Evolutionary conservation across 163 green algal genomes (phyloP).

Genomic region (Trebouxiophyceae sp.): DNA sequence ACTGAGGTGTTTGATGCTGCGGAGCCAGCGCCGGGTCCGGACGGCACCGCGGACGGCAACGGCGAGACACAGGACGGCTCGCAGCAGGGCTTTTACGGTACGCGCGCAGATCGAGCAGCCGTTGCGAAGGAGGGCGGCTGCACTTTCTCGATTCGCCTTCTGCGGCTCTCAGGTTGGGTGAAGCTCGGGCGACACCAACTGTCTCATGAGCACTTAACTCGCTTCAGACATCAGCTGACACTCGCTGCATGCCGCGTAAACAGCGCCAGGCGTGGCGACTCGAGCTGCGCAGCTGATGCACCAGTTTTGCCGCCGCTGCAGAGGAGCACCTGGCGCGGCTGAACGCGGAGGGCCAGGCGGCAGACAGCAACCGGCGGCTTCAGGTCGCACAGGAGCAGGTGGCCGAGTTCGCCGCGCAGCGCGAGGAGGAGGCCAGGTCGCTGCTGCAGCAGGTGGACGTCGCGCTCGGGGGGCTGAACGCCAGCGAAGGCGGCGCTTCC

Average conservation of each 20-base stretch:
- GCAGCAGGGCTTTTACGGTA: neutral
- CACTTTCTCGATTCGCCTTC: neutral
- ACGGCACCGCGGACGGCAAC: neutral
- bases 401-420: slow-evolving; percentile 68
- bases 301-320: slow-evolving; percentile 18
- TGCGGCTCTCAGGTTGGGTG: neutral
- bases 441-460: slow-evolving; percentile 30
- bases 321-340: slow-evolving; percentile 62
- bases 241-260: neutral
- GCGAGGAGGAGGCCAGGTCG: slow-evolving; percentile 34
- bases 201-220: neutral
- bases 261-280: neutral
- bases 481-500: too few relatives aligned
- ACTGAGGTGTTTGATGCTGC: neutral
- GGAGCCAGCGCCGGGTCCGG: neutral
- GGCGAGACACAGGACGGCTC: neutral
- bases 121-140: too few relatives aligned
- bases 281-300: neutral
- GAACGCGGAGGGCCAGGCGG: slow-evolving; percentile 62
- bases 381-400: slow-evolving; percentile 77
- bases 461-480: neutral
- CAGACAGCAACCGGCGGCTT: slow-evolving; percentile 51
- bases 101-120: neutral
- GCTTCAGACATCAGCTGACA: neutral
- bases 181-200: too few relatives aligned